These are phyloP conservation scores for Stevia rebaudiana DNA, from an alignment of 140 eudicot genomes.

Conservation along the genomic window DNA sequence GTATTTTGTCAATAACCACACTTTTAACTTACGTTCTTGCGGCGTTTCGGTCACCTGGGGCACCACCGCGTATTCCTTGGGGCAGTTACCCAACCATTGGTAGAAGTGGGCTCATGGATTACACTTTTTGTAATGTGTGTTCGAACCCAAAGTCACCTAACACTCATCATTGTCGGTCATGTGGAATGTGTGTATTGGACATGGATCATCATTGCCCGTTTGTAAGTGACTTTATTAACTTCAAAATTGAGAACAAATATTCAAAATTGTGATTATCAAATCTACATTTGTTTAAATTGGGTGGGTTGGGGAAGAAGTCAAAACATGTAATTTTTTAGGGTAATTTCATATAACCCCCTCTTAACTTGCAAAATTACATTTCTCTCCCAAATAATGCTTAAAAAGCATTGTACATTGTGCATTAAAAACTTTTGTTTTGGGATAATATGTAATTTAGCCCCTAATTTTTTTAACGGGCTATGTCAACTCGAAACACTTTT, in stretches of 20 bases:
- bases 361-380: too few relatives aligned
- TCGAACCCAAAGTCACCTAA: conserved; percentile 88
- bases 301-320: neutral
- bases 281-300: neutral
- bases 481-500: neutral
- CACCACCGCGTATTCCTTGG: conserved; percentile 72
- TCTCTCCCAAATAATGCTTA: too few relatives aligned
- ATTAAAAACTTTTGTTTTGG: too few relatives aligned
- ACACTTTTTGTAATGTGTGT: conserved; percentile 70
- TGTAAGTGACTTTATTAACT: conserved; percentile 49
- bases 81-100: conserved; percentile 83
- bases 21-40: conserved; percentile 54
- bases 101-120: conserved; percentile 68
- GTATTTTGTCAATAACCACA: conserved; percentile 52
- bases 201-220: conserved; percentile 99
- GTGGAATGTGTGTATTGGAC: conserved; percentile 83
- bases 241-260: neutral
- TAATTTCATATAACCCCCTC: too few relatives aligned
- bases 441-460: too few relatives aligned
- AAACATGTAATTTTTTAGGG: neutral
- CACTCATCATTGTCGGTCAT: conserved; percentile 84
- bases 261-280: neutral
- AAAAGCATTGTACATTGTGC: too few relatives aligned
- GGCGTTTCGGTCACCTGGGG: conserved; percentile 72
- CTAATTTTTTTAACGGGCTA: neutral